Percentiles rank a stretch among this genome's conserved stretches.
Conservation (phyloP, 441 rosid species). For the Metrosideros polymorpha region DNA sequence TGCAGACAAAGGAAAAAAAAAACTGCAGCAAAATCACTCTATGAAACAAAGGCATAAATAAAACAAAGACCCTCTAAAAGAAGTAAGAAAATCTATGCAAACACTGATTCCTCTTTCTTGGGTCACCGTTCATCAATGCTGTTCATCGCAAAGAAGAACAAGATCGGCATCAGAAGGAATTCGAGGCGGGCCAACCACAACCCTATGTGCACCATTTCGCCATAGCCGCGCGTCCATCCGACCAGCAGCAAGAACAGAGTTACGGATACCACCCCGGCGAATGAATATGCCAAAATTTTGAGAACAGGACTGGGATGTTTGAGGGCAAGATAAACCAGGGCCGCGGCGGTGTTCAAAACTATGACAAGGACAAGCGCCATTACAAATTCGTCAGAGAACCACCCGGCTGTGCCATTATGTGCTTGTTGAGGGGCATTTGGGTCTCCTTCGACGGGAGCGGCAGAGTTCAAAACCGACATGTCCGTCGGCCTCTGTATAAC, state of each 20-base stretch:
- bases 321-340: neutral
- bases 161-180: neutral
- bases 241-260: neutral
- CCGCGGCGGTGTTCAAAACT: neutral
- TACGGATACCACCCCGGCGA: rapidly evolving
- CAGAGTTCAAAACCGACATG: neutral
- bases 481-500: neutral
- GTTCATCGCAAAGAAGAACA: rapidly evolving
- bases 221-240: neutral
- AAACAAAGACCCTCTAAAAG: neutral
- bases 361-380: neutral
- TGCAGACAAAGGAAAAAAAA: too few relatives aligned
- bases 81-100: neutral
- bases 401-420: neutral
- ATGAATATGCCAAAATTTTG: neutral
- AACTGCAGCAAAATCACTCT: neutral
- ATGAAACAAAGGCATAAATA: too few relatives aligned
- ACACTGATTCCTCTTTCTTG: neutral
- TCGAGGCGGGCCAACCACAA: rapidly evolving
- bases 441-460: neutral
- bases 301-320: neutral
- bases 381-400: neutral
- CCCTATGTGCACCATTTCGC: neutral
- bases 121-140: neutral
- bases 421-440: neutral